phyloP scores from a whole-genome alignment of 2,329 filamentous ascomycete species.

The Xylaria sp. region DNA sequence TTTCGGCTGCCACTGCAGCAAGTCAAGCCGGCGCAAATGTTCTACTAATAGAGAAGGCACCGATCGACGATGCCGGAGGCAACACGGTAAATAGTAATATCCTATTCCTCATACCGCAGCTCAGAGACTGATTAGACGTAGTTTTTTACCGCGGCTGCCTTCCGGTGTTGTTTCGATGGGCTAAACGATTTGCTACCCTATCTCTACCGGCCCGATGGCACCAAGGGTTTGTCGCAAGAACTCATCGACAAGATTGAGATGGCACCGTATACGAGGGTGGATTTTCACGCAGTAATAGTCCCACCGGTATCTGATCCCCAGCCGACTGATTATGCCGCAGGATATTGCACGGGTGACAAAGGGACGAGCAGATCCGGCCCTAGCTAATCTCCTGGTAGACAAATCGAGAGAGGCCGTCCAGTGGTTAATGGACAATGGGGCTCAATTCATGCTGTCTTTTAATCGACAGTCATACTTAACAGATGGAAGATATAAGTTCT shows the following conservation, averaged over 20 bases:
- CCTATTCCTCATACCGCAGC: not conserved
- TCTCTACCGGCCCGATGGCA: conserved; percentile 66
- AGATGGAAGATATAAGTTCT: conserved; percentile 70
- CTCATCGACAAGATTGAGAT: conserved; percentile 65
- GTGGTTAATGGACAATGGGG: conserved; percentile 65
- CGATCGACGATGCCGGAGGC: conserved; percentile 67
- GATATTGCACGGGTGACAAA: conserved; percentile 68
- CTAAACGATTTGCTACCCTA: conserved; percentile 67
- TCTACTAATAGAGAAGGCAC: conserved; percentile 69
- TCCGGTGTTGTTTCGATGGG: conserved; percentile 65
- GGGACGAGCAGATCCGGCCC: conserved; percentile 60
- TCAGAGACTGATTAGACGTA: conserved; percentile 3
- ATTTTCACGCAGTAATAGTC: conserved; percentile 56
- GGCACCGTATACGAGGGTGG: conserved; percentile 61
- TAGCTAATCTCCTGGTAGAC: conserved; percentile 60
- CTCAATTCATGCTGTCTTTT: conserved; percentile 69
- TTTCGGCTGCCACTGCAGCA: conserved; percentile 68
- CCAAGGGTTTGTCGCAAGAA: conserved; percentile 46
- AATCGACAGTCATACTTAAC: conserved; percentile 73
- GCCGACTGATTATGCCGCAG: conserved; percentile 21
- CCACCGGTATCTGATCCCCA: not conserved
- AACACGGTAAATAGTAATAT: conserved; percentile 54
- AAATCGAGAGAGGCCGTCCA: conserved; percentile 62
- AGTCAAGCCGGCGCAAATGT: conserved; percentile 59
- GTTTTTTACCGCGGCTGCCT: conserved; percentile 73